Base-by-base conservation (phyloP, 805 yeast species). In the Novakomyces olei region DNA sequence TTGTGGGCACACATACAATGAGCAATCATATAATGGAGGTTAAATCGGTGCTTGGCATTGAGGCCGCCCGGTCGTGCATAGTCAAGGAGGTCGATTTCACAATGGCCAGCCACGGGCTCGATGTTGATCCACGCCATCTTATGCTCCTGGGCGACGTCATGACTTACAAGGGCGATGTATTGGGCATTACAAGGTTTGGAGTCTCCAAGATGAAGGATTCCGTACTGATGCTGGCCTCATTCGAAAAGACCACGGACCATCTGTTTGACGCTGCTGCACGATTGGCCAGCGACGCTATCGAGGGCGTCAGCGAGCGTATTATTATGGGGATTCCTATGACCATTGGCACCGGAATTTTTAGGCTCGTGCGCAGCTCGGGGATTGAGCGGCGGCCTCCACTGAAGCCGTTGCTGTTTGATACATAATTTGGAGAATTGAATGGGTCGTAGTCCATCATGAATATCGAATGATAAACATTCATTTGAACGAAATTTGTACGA, bases 31-130 rank as follows among this genome's bases (percentile, higher is more conserved):
- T 88, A 22, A 58, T 88, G 39, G 99, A 88, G 51, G 81, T 85
- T 40, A 69, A 67, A 43, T 69, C 69, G 41, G 95, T 85, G 4
- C 60, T 88, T 39, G 99, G 99, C 47, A 91, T 88, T 41, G 99
- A 88, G 53, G 99, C 99, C 2, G 98, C 98, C 1, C 67, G 99
- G 51, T 59, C 80, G 1, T 74, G 92, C 44, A 88, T 88, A 50
- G 76, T 88, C 49, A 71, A 71, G 40, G 99, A 88, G 59, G 88
- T 88, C 53, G 92, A 78, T 49, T 81, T 81, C 50, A 88, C 98
- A 35, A 88, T 88, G 99, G 72, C 92, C 50, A 80, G 81, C 55
- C 98, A 88, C 61, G 99, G 99, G 56, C 88, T 88, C 98, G 79
- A 92, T 52, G 95, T 88, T 32, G 99, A 88, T 63, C 98, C 96